Evolutionary conservation across 2,329 filamentous ascomycete genomes (phyloP), one percentile per base, ranked within the genome.

Genomic region (Leptoxyphium fumago): DNA sequence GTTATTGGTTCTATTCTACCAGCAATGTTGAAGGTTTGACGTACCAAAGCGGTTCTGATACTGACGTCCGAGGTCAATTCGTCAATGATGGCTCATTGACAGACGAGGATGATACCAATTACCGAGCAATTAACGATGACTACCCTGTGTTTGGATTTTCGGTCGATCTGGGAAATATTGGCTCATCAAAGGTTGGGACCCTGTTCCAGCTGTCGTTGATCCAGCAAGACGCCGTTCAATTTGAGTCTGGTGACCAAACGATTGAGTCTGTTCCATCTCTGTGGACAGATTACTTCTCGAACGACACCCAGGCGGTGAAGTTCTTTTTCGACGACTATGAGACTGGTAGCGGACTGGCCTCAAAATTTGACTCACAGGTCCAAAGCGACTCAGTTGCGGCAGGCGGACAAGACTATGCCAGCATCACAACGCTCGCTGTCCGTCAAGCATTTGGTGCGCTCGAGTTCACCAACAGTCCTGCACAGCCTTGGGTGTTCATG

Each of bases 131-230:
- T 51, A 67, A 64, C 28, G 54, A 64, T 17, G 50, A 61, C 17
- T 76, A 67, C 62, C 73, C 71, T 1, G 70, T 74, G 0, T 74
- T 75, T 52, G 73, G 60, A 7, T 74, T 74, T 50, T 54, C 58
- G 17, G 50, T 67, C 17, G 61, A 74, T 42, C 56, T 77, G 28
- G 72, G 71, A 10, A 57, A 55, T 2, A 65, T 76, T 0, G 53
- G 55, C 2, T 53, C 59, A 0, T 48, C 57, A 10, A 43, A 60
- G 2, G 58, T 57, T 1, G 62, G 57, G 43, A 65, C 64, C 1
- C 55, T 74, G 2, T 75, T 73, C 53, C 65, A 70, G 0, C 63
- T 75, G 39, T 70, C 69, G 17, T 56, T 74, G 21, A 59, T 64
- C 14, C 72, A 75, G 49, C 56, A 67, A 15, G 51, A 70, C 2